These are phyloP conservation scores for Fragosphaeria purpurea DNA, from an alignment of 2,329 filamentous ascomycete species.

Conservation along the genomic window DNA sequence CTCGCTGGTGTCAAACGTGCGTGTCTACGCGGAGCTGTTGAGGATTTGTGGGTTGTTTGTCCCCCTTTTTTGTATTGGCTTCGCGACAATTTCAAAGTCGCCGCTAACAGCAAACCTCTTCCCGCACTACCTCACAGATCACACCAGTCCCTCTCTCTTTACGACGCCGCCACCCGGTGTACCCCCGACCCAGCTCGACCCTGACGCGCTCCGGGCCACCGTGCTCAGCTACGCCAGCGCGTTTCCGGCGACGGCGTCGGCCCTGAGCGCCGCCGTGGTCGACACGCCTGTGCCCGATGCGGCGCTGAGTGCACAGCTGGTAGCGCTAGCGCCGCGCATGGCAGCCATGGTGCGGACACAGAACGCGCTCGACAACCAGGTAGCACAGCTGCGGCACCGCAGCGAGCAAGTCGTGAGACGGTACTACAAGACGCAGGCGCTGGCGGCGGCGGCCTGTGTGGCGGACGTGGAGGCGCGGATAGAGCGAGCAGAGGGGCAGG, in stretches of 20 bases:
- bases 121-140: conserved; percentile 28
- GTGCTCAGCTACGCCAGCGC: conserved; percentile 47
- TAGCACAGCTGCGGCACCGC: conserved; percentile 51
- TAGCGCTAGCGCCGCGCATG: conserved; percentile 51
- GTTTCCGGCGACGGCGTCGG: conserved; percentile 46
- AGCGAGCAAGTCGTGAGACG: conserved; percentile 53
- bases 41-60: conserved; percentile 41
- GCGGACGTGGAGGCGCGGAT: conserved; percentile 62
- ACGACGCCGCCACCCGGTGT: conserved; percentile 33
- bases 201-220: conserved; percentile 41
- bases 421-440: conserved; percentile 66
- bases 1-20: conserved; percentile 37
- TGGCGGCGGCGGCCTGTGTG: conserved; percentile 58
- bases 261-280: conserved; percentile 42
- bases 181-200: conserved; percentile 42
- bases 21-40: conserved; percentile 49
- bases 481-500: conserved; percentile 51
- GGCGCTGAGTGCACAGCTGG: conserved; percentile 43
- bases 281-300: conserved; percentile 49
- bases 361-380: conserved; percentile 49
- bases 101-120: neutral
- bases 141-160: conserved; percentile 45
- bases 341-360: conserved; percentile 51
- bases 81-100: too few relatives aligned
- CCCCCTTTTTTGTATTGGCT: neutral